These are phyloP conservation scores for Angomonas ambiguus DNA, from an alignment of 208 protist genomes.

Conservation along the genomic window DNA sequence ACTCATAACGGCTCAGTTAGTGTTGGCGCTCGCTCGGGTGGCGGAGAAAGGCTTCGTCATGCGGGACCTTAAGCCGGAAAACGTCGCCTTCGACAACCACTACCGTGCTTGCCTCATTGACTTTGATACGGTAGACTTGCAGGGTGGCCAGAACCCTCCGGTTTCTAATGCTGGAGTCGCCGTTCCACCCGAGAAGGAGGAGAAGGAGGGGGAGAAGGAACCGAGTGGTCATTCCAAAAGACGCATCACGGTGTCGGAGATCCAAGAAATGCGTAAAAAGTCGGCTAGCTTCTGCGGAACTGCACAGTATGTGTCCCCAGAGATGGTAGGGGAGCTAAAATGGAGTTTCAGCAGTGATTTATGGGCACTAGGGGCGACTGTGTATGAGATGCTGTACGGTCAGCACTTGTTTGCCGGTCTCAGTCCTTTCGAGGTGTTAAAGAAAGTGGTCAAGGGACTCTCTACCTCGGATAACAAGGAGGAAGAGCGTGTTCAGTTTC, in stretches of 20 bases:
- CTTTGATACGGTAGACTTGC: slow-evolving; percentile 83
- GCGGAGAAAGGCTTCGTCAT: slow-evolving; percentile 64
- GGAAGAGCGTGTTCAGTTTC: slow-evolving; percentile 30
- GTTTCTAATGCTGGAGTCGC: slow-evolving; percentile 52
- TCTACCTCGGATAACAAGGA: not conserved
- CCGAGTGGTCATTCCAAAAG: slow-evolving; percentile 15
- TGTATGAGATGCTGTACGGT: slow-evolving; percentile 91
- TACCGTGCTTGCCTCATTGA: slow-evolving; percentile 80
- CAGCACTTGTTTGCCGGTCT: slow-evolving; percentile 73
- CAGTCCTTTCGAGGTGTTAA: slow-evolving; percentile 65
- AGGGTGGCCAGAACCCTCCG: slow-evolving; percentile 19
- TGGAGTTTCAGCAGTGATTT: slow-evolving; percentile 94
- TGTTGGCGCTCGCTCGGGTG: slow-evolving; percentile 49
- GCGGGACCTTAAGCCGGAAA: slow-evolving; percentile 90
- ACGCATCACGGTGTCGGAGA: slow-evolving; percentile 71
- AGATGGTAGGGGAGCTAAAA: slow-evolving; percentile 88
- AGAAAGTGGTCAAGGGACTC: slow-evolving; percentile 57
- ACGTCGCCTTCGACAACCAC: slow-evolving; percentile 79
- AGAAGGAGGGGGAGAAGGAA: not conserved
- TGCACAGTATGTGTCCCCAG: slow-evolving; percentile 93
- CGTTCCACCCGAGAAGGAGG: slow-evolving; percentile 16
- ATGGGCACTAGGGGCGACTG: slow-evolving; percentile 92
- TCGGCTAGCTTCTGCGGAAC: slow-evolving; percentile 89
- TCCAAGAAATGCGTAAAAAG: slow-evolving; percentile 74
- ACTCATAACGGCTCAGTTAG: slow-evolving; percentile 81